Evolutionary conservation across 2,329 filamentous ascomycete genomes (phyloP), one percentile per base, ranked within the genome.

Genomic region (Sporothrix pallida): DNA sequence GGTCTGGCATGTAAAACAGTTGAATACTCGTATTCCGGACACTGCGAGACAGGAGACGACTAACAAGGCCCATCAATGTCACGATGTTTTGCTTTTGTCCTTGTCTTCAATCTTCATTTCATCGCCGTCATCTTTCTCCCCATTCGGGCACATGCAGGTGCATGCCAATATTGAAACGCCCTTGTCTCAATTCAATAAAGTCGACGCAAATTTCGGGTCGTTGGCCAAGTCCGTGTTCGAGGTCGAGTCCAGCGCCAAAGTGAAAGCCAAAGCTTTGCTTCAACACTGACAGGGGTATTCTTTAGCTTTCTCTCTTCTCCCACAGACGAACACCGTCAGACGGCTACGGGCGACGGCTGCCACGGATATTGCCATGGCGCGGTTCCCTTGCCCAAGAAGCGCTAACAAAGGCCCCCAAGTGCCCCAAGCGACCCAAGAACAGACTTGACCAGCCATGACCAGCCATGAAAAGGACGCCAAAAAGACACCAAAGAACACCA

Each of bases 121-220:
- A 37, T 37, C 31, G 31, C 31, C 31, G 31, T 37, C 31, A 3
- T 37, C 31, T 37, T 37, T 37, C 31, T 26, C 20, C 52, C 52
- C 20, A 56, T 56, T 56, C 9, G 52, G 52, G 5, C 20, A 12
- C 62, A 48, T 48, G 20, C 60, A 65, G 17, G 37, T 65, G 62
- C 62, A 48, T 67, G 62, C 62, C 62, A 67, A 48, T 67, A 67
- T 67, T 67, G 62, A 67, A 67, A 48, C 37, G 62, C 20, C 44
- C 12, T 26, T 67, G 62, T 67, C 62, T 67, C 62, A 48, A 67
- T 65, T 10, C 13, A 12, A n/a, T 42, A 5, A n/a, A 9, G 3
- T 23, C n/a, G 12, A 23, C n/a, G 44, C 42, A 15, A 65, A 44
- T 65, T 65, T 48, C 62, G 42, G 12, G 42, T 48, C 42, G 62